Percentiles rank a stretch among this genome's conserved stretches.
Conservation (phyloP, 2,329 filamentous ascomycete genomes). For the Penicillium aurantiogriseum region DNA sequence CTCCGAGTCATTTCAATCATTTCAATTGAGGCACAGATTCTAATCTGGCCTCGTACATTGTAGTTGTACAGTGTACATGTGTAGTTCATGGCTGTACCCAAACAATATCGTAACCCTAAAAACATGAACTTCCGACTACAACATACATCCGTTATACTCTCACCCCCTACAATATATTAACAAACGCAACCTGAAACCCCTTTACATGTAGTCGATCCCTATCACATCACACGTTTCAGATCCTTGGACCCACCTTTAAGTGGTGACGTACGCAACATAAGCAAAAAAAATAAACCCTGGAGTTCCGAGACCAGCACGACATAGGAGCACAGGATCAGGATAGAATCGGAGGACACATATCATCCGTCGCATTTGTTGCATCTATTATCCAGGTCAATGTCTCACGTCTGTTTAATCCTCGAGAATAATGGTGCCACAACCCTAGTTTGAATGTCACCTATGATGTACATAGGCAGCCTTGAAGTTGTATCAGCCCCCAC, state of each 20-base stretch:
- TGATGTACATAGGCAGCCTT: neutral
- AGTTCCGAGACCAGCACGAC: neutral
- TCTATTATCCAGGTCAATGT: neutral
- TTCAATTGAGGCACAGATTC: slow-evolving; percentile 33
- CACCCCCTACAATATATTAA: neutral
- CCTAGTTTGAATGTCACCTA: neutral
- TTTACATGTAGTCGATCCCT: neutral
- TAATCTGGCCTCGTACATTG: neutral
- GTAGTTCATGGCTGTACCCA: neutral
- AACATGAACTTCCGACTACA: neutral
- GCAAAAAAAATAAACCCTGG: neutral
- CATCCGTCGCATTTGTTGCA: neutral
- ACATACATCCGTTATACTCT: neutral
- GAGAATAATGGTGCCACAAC: slow-evolving; percentile 9
- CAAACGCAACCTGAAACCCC: neutral
- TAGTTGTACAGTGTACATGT: neutral
- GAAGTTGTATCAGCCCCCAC: slow-evolving; percentile 12
- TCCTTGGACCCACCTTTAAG: slow-evolving; percentile 10
- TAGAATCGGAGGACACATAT: neutral
- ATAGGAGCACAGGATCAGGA: neutral
- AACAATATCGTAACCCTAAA: neutral
- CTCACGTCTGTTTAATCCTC: neutral
- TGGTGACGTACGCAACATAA: slow-evolving; percentile 2
- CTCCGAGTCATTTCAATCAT: slow-evolving; percentile 48
- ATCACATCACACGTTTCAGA: slow-evolving; percentile 10